Evolutionary conservation across 1,284 basidiomycete species (phyloP).

Genomic region (Rhodotorula sp.): DNA sequence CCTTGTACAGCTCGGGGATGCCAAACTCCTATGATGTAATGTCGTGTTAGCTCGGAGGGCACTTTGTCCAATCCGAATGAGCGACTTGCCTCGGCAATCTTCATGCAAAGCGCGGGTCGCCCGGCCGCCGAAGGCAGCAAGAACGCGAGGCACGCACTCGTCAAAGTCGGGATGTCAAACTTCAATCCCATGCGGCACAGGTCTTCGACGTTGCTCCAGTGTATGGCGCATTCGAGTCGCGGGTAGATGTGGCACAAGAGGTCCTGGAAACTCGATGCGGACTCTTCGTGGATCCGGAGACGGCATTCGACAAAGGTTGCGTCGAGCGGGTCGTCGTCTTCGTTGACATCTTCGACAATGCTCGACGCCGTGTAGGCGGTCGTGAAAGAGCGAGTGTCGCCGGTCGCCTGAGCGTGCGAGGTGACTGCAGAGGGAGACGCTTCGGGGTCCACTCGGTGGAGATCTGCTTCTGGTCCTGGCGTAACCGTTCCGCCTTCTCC

Average conservation of each 20-base stretch:
- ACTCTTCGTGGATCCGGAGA: conserved; percentile 67
- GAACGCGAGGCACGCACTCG: conserved; percentile 77
- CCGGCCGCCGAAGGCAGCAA: conserved; percentile 87
- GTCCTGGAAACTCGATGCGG: conserved; percentile 55
- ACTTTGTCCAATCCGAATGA: too few species aligned
- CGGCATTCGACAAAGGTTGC: conserved; percentile 16
- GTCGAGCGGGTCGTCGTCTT: conserved; percentile 44
- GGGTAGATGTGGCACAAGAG: conserved; percentile 6
- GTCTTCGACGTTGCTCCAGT: conserved; percentile 88
- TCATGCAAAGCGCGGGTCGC: conserved; percentile 82
- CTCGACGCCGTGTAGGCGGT: conserved; percentile 13
- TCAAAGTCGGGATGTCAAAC: conserved; percentile 74
- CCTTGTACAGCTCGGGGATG: conserved; percentile 71
- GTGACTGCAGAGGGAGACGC: not conserved
- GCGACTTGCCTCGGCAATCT: conserved; percentile 63
- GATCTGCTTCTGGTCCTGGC: not conserved
- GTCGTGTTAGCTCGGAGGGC: not conserved
- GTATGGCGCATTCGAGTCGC: conserved; percentile 82
- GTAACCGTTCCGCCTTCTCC: not conserved
- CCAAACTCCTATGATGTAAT: not conserved
- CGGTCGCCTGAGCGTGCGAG: conserved; percentile 51
- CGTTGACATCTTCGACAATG: conserved; percentile 19
- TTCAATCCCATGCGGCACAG: conserved; percentile 75
- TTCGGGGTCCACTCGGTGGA: not conserved
- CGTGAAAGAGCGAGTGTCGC: conserved; percentile 61